Conservation (phyloP, 2,329 filamentous ascomycete species). For the Ceratocystis destructans region DNA sequence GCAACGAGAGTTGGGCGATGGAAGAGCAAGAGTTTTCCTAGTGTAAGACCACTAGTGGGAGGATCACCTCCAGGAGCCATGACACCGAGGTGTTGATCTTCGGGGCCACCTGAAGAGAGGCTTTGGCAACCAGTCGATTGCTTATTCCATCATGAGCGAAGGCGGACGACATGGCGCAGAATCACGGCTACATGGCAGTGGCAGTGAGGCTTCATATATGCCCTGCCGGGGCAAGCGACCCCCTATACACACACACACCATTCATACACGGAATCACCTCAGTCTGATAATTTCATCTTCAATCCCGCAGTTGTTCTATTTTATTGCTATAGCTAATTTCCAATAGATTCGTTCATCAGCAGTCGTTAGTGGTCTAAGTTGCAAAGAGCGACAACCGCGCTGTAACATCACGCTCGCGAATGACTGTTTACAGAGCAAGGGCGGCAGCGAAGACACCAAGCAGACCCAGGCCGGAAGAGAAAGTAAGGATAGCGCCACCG, state of each 20-base stretch:
- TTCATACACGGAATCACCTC: background rate
- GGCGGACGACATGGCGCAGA: background rate
- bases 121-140: background rate
- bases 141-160: background rate
- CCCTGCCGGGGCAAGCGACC: background rate
- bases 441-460: conserved; percentile 38
- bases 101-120: background rate
- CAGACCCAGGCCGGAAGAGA: conserved; percentile 32
- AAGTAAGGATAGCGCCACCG: conserved; percentile 22
- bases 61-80: background rate
- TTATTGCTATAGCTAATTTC: background rate
- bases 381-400: background rate
- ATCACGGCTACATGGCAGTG: background rate
- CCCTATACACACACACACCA: background rate
- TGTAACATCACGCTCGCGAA: background rate
- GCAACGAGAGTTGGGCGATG: background rate
- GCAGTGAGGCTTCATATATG: no score
- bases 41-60: no score
- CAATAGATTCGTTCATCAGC: background rate
- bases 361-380: conserved; percentile 12
- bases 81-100: background rate
- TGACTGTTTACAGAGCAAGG: conserved; percentile 35
- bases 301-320: conserved; percentile 1
- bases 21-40: background rate
- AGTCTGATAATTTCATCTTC: background rate